Percentiles rank a stretch among this genome's conserved stretches.
These are phyloP conservation scores for Arthrocladium fulminans DNA, from an alignment of 2,329 filamentous ascomycete genomes.

Conservation along the genomic window DNA sequence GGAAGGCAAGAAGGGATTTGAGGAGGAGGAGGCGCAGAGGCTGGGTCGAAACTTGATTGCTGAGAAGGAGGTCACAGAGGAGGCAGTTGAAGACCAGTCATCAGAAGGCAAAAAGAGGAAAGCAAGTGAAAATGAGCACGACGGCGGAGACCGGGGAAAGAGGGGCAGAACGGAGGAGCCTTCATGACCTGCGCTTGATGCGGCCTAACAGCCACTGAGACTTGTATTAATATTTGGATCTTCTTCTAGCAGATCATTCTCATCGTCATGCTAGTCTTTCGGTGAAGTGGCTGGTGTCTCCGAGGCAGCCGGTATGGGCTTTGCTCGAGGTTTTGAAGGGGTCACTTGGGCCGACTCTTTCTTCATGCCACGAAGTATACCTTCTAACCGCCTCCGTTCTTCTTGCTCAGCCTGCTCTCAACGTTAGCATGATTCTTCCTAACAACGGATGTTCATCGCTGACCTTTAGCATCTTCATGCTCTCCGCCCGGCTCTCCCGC, in stretches of 20 bases:
- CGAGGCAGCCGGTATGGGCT: not conserved
- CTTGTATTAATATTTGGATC: not conserved
- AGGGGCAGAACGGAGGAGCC: constrained; percentile 2
- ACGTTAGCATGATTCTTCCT: constrained; percentile 6
- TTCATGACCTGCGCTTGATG: not conserved
- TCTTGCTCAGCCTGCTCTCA: constrained; percentile 57
- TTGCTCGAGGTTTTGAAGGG: not conserved
- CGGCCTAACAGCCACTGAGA: not conserved
- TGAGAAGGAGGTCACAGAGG: constrained; percentile 17
- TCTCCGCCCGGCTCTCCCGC: constrained; percentile 60
- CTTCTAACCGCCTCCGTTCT: constrained; percentile 59
- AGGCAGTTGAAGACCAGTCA: constrained; percentile 23
- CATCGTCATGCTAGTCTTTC: not conserved
- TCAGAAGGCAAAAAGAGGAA: constrained; percentile 8
- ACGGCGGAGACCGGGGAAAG: not conserved
- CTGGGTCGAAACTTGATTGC: constrained; percentile 38
- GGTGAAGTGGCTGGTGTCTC: not conserved
- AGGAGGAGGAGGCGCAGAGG: constrained; percentile 59
- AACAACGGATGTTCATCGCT: constrained; percentile 26
- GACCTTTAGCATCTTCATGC: constrained; percentile 56
- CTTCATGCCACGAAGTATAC: constrained; percentile 45
- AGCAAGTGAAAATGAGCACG: not conserved
- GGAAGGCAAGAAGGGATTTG: constrained; percentile 71
- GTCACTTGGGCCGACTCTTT: constrained; percentile 30
- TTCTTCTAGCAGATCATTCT: not conserved